phyloP scores from a whole-genome alignment of 164 flowering plant species.

The Dillenia suffruticosa region DNA sequence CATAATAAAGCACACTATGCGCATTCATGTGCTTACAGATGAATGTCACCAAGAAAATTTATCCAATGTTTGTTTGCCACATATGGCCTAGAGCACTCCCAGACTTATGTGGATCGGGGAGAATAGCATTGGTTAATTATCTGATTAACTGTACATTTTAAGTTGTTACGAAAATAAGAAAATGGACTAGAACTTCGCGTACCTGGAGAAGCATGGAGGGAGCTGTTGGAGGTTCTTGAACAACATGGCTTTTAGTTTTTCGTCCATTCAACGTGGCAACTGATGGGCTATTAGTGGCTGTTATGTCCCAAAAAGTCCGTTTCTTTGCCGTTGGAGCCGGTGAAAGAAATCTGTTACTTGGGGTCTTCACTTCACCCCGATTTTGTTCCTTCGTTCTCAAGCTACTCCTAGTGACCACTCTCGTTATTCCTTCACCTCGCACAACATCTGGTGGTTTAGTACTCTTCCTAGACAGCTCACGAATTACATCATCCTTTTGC shows the following conservation, averaged over 20 bases:
- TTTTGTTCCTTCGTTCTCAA: slow-evolving; percentile 41
- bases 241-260: slow-evolving; percentile 73
- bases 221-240: slow-evolving; percentile 41
- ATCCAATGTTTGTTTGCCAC: no score
- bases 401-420: slow-evolving; percentile 54
- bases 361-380: slow-evolving; percentile 61
- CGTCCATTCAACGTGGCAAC: slow-evolving; percentile 50
- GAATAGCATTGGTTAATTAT: neutral
- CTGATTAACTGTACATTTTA: neutral
- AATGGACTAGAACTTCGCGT: slow-evolving; percentile 4
- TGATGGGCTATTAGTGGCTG: slow-evolving; percentile 80
- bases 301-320: slow-evolving; percentile 88
- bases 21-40: no score
- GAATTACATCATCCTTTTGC: slow-evolving; percentile 67
- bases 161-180: neutral
- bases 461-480: slow-evolving; percentile 44
- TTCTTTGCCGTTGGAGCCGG: slow-evolving; percentile 81
- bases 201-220: slow-evolving; percentile 97
- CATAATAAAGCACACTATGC: no score
- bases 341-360: slow-evolving; percentile 59
- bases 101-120: neutral
- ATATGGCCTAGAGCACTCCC: neutral
- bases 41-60: neutral
- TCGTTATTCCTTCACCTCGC: slow-evolving; percentile 22
- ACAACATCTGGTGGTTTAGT: slow-evolving; percentile 23